Percentiles rank a stretch among this genome's conserved stretches.
Evolutionary conservation across 2,329 filamentous ascomycete genomes (phyloP).

Genomic region (Trichoderma sp.): DNA sequence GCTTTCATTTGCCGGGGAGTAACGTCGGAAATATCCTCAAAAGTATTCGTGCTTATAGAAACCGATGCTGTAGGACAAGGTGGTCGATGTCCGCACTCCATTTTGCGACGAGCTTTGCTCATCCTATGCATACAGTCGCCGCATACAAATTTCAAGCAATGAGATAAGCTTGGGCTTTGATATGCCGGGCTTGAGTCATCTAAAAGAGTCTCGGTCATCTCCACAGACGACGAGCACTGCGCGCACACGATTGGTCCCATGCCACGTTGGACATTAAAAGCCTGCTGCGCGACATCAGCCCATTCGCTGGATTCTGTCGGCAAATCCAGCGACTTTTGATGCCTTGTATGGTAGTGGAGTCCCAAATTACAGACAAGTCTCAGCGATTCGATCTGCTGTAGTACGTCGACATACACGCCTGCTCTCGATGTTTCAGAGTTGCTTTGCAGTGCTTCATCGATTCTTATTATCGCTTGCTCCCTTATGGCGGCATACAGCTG

Average conservation of each 20-base stretch:
- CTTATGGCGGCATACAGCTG: background rate
- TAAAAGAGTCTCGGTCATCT: background rate
- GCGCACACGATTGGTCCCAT: background rate
- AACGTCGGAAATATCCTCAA: background rate
- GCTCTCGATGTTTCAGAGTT: background rate
- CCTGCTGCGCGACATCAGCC: background rate
- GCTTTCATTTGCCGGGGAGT: background rate
- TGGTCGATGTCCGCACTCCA: background rate
- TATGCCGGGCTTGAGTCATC: background rate
- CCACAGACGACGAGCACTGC: background rate
- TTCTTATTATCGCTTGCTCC: background rate
- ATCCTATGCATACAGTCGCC: background rate
- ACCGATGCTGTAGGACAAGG: background rate
- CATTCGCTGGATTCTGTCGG: background rate
- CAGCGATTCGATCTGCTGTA: background rate
- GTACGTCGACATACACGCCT: background rate
- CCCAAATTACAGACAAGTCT: background rate
- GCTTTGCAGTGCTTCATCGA: background rate
- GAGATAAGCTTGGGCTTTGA: background rate
- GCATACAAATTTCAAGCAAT: background rate
- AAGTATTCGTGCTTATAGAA: background rate
- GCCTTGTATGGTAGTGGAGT: background rate
- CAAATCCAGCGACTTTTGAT: background rate
- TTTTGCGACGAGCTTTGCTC: background rate
- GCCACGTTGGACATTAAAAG: background rate